Base-by-base conservation (phyloP, 2,329 filamentous ascomycete species). In the Trichophyton equinum region DNA sequence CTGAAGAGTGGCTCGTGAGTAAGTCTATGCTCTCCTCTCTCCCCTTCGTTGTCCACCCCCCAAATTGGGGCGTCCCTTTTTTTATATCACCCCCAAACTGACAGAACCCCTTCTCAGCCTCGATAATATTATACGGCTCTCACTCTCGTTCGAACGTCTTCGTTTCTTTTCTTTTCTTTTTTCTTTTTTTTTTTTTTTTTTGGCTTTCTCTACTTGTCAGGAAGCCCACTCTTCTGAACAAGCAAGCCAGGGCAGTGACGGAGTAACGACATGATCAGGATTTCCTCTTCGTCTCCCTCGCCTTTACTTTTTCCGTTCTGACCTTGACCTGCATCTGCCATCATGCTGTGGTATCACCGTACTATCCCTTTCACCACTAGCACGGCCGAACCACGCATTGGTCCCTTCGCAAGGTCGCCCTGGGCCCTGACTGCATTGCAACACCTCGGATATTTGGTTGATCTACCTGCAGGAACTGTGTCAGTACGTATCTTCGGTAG, bases 1-100 rank as follows among this genome's bases (percentile, higher is more conserved):
- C 27, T 55, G 49, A 55, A 49, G 49, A 55, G 49, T 55, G 30
- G 51, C 51, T 55, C 51, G 51, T 55, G 30, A 55, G 51, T 57
- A 30, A 30, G 40, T 13, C 15, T 57, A 18, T 11, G 27, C 36
- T 42, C 55, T 57, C 22, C 27, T 38, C 15, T 11, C 22, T 22
- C 8, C 33, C 33, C 33, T 4, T 36, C 33, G 33, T 11, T 11
- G 1, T 11, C 4, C 11, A 9, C 11, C 33, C 33, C 33, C 33
- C 6, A 0, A 30, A 13, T 9, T 38, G 9, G 33, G n/a, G 5
- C 13, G 15, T 36, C 2, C n/a, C 5, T 2, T 33, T 36, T 56
- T 56, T 22, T 20, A 20, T 53, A 33, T 33, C 11, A 3, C 33
- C 33, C 33, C 33, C 8, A 38, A 38, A 38, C 33, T 38, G 33